phyloP scores from a whole-genome alignment of 805 yeast genomes.

The Ogataea polymorpha region DNA sequence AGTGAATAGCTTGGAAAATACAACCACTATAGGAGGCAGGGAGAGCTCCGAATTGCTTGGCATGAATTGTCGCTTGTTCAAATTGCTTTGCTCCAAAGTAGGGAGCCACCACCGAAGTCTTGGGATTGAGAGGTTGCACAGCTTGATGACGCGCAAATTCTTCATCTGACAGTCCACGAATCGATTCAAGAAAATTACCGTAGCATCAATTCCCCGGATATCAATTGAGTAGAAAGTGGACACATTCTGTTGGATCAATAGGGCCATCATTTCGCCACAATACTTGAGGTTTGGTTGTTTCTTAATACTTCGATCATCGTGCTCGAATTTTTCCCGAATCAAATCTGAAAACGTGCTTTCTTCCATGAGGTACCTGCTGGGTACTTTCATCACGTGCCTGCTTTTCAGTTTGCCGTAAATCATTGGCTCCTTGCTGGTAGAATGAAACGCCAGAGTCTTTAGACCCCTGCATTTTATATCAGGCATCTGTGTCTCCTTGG shows the following conservation, averaged over 20 bases:
- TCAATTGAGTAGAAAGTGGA: constrained; percentile 19
- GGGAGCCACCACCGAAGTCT: constrained; percentile 26
- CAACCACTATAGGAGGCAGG: constrained; percentile 22
- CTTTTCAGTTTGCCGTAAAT: constrained; percentile 16
- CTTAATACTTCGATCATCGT: constrained; percentile 11
- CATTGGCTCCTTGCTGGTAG: constrained; percentile 13
- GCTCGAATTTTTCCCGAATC: constrained; percentile 13
- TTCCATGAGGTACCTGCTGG: constrained; percentile 11
- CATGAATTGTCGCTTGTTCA: constrained; percentile 10
- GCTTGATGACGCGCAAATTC: constrained; percentile 13
- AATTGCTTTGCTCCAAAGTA: constrained; percentile 16
- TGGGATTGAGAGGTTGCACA: constrained; percentile 24
- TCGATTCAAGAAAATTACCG: constrained; percentile 14
- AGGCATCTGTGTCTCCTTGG: constrained; percentile 5
- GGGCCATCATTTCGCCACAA: constrained; percentile 18
- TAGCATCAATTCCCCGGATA: constrained; percentile 24
- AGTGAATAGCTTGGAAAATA: constrained; percentile 36
- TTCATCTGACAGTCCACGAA: constrained; percentile 6
- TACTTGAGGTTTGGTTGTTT: constrained; percentile 14
- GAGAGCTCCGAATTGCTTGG: constrained; percentile 7
- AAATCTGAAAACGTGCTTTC: constrained; percentile 12
- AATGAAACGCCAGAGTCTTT: constrained; percentile 10
- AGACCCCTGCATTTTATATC: constrained; percentile 6
- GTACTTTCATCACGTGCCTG: constrained; percentile 16
- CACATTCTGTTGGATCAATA: constrained; percentile 10